Conservation (phyloP, 306 rosid species). For the Potentilla sterilis region DNA sequence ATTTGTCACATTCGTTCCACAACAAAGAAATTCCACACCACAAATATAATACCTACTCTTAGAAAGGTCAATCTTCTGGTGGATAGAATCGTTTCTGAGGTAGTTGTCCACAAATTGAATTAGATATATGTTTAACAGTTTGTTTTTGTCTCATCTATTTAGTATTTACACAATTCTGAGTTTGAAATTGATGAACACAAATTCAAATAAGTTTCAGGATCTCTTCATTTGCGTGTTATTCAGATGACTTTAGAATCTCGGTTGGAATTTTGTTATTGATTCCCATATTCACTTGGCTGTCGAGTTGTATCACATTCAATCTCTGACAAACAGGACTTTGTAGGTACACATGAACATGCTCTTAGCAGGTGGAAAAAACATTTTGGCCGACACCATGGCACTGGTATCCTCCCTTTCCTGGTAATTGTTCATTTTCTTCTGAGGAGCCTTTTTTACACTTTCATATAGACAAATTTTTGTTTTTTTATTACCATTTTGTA, state of each 20-base stretch:
- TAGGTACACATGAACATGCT: constrained; percentile 62
- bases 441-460: constrained; percentile 5
- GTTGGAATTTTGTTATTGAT: background rate
- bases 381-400: constrained; percentile 50
- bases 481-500: constrained; percentile 2
- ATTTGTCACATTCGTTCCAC: constrained; percentile 41
- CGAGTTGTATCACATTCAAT: constrained; percentile 20
- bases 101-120: constrained; percentile 28
- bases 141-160: too few species aligned
- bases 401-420: constrained; percentile 78
- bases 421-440: constrained; percentile 40
- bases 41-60: constrained; percentile 44
- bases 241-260: background rate
- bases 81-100: constrained; percentile 55
- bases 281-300: background rate
- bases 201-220: background rate
- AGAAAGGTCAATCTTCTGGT: constrained; percentile 53
- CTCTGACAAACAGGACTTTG: constrained; percentile 34
- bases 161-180: too few species aligned
- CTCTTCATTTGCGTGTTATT: background rate
- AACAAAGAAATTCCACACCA: constrained; percentile 33
- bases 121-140: background rate
- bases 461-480: constrained; percentile 5
- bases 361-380: constrained; percentile 43
- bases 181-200: too few species aligned